These are phyloP conservation scores for Sporobolomyces pararoseus DNA, from an alignment of 768 basidiomycete genomes.

Conservation along the genomic window DNA sequence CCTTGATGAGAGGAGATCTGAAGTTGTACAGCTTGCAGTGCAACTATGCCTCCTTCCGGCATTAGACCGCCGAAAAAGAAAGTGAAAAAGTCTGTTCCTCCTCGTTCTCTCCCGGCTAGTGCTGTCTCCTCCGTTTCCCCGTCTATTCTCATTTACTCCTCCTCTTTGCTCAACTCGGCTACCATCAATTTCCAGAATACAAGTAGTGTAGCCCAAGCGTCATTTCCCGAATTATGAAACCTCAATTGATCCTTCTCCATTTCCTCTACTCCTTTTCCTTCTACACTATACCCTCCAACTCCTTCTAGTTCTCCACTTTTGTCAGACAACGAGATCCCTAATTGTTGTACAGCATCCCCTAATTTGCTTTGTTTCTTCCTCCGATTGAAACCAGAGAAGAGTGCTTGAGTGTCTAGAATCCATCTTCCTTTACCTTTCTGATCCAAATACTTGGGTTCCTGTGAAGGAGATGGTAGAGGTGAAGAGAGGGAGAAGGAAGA, in stretches of 20 bases:
- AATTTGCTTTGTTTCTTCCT: slow-evolving; percentile 56
- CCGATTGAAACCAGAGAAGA: slow-evolving; percentile 19
- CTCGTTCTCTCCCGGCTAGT: no score
- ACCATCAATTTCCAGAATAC: slow-evolving; percentile 7
- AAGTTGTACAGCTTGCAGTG: no score
- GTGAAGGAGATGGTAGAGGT: background rate
- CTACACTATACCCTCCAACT: slow-evolving; percentile 56
- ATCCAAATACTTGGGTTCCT: background rate
- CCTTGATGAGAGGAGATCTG: no score
- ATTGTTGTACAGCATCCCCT: slow-evolving; percentile 59
- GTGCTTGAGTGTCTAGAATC: slow-evolving; percentile 32
- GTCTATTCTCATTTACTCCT: background rate
- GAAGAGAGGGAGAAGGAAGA: background rate
- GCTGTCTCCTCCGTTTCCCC: background rate
- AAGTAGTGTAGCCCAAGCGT: slow-evolving; percentile 17
- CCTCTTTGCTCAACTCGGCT: background rate
- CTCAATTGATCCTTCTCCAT: background rate
- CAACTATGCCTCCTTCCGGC: no score
- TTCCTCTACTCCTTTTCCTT: background rate
- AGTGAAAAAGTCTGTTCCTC: no score
- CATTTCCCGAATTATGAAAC: slow-evolving; percentile 14
- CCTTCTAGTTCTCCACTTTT: background rate
- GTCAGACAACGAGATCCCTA: slow-evolving; percentile 55
- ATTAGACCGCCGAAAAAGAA: background rate
- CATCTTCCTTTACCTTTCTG: background rate